Base-by-base conservation (phyloP, 345 rosid species). In the Lenwebbia sp. region DNA sequence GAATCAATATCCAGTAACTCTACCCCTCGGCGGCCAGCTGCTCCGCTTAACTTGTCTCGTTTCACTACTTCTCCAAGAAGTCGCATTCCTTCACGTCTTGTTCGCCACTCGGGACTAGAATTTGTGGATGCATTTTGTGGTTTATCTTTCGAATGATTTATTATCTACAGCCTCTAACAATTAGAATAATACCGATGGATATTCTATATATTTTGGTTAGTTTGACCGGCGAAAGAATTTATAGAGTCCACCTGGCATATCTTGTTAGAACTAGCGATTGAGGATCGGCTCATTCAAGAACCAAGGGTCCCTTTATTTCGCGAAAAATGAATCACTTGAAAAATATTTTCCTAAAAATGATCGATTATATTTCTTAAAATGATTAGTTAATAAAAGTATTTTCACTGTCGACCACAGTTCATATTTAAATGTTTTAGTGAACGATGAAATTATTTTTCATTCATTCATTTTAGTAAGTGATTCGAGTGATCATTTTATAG, bases 231-330 rank as follows among this genome's bases (percentile, higher is more conserved):
- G 0, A 5, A 5, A 70, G 0, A 5, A 19, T 70, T 65, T 70
- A 10, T 70, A 17, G 0, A 17, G 9, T 33, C 12, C 1, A 33
- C 33, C 6, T 0, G 0, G 3, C 0, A 0, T 0, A 0, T 30
- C 11, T 1, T 15, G 1, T 37, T 1, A 33, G 26, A 70, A 33
- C 25, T 70, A 0, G 0, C 0, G 47, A 19, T 37, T 1, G 41
- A 19, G 3, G 44, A 4, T 65, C 1, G 5, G 12, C 0, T 6
- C 6, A 1, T 30, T 30, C 12, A 30, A 30, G 52, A 3, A 12
- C 0, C 2, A 4, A 49, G 50, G 50, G 3, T 49, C 50, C 1
- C 3, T 49, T 49, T 49, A 3, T 2, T 49, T 49, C 50, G 6
- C 3, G 2, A 49, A 49, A 47, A 49, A 49, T 49, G 12, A 49